Conservation (phyloP, 148 eudicot species). For the Selenicereus undatus region DNA sequence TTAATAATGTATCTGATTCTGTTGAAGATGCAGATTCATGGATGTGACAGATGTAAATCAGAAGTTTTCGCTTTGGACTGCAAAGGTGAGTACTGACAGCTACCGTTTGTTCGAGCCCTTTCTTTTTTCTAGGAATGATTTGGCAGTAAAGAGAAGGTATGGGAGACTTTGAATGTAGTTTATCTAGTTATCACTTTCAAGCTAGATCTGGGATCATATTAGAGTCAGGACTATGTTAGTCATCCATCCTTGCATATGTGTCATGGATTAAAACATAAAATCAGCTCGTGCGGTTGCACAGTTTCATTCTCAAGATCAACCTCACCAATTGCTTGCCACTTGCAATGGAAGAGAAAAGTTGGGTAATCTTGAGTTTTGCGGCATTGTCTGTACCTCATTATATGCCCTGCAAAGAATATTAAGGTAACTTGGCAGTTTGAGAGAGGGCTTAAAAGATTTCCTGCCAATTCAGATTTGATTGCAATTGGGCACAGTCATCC, state of each 20-base stretch:
- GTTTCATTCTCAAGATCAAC: not conserved
- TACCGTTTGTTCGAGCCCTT: not conserved
- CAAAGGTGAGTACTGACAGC: constrained; percentile 30
- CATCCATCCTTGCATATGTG: too few species aligned
- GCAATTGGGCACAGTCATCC: too few species aligned
- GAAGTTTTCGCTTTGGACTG: constrained; percentile 18
- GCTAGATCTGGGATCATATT: not conserved
- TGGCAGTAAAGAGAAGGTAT: not conserved
- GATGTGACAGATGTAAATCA: constrained; percentile 35
- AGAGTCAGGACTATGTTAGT: not conserved
- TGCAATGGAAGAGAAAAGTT: not conserved
- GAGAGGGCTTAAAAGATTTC: too few species aligned
- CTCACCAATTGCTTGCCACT: not conserved
- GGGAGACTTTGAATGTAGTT: not conserved
- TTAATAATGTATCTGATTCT: constrained; percentile 7
- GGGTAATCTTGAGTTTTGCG: not conserved
- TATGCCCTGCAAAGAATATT: too few species aligned
- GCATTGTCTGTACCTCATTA: too few species aligned
- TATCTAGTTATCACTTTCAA: not conserved
- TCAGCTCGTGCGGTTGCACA: not conserved
- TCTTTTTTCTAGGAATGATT: not conserved
- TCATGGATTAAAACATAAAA: too few species aligned
- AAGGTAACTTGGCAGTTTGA: too few species aligned
- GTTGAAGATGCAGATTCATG: constrained; percentile 39
- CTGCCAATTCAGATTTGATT: too few species aligned